phyloP scores from a whole-genome alignment of 2,329 filamentous ascomycete species.

The Fusarium sp. region DNA sequence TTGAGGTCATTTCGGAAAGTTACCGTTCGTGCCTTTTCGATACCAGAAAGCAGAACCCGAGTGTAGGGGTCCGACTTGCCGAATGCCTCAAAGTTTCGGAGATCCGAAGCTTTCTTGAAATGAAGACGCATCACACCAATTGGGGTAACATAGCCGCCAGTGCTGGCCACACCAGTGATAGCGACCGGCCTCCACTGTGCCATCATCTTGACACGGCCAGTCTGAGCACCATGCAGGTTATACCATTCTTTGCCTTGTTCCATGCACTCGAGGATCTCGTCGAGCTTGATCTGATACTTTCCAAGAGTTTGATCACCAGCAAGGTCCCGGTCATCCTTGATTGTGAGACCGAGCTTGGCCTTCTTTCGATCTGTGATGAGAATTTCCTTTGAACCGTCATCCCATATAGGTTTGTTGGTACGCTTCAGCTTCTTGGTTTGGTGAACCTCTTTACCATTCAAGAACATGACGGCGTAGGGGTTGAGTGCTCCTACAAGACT shows the following conservation, averaged over 20 bases:
- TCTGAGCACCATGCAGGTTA: slow-evolving; percentile 81
- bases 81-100: slow-evolving; percentile 93
- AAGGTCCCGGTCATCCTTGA: slow-evolving; percentile 95
- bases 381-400: slow-evolving; percentile 90
- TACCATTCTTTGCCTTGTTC: slow-evolving; percentile 97
- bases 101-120: slow-evolving; percentile 81
- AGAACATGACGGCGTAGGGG: slow-evolving; percentile 85
- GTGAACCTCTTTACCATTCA: slow-evolving; percentile 93
- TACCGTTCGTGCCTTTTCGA: slow-evolving; percentile 91
- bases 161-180: slow-evolving; percentile 80
- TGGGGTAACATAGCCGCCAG: slow-evolving; percentile 89
- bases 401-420: slow-evolving; percentile 97
- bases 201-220: slow-evolving; percentile 87
- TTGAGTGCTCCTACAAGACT: slow-evolving; percentile 91
- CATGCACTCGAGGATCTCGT: slow-evolving; percentile 91
- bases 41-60: slow-evolving; percentile 85
- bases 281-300: slow-evolving; percentile 93
- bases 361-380: slow-evolving; percentile 93
- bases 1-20: slow-evolving; percentile 96
- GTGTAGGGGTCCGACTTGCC: slow-evolving; percentile 98
- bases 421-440: slow-evolving; percentile 92
- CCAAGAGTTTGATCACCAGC: slow-evolving; percentile 84
- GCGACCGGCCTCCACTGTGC: slow-evolving; percentile 96
- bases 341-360: slow-evolving; percentile 87
- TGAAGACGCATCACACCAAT: slow-evolving; percentile 96